Base-by-base conservation (phyloP, 441 rosid species). In the Erodium moschatum region DNA sequence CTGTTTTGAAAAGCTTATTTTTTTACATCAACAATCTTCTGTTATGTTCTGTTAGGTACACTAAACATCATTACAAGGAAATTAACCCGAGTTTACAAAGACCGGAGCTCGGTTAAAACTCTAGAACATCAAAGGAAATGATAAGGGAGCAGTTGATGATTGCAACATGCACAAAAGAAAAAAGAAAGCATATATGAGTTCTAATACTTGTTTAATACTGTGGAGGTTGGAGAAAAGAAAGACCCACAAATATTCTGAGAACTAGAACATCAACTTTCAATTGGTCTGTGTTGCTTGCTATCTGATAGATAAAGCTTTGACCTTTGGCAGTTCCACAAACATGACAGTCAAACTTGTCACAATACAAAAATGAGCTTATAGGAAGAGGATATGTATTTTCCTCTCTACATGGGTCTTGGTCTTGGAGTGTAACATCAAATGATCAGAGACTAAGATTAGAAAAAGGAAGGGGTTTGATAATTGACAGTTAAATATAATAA, bases 341-440 rank as follows among this genome's bases (percentile, higher is more conserved):
- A 4, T 40, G 12, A 40, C 44, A 40, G 44, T 40, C 44, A 40
- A 40, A 40, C 44, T 40, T 40, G 44, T 40, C 12, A 40, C 10
- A 7, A 35, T 5, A 35, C 40, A 35, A 35, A 35, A 35, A 58
- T 56, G 12, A 19, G 27, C 63, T 56, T 58, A 58, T 58, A 20
- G 64, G 64, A 58, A n/a, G 64, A 58, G 64, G n/a, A n/a, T n/a
- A 58, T 58, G 64, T 58, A 58, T 58, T 7, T 58, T 58, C 64
- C 64, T 58, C 29, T 58, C 52, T 42, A 1, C 61, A 54, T 5
- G 61, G 11, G 8, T 3, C 35, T 50, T 27, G 64, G 72, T 68
- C 69, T 73, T 54, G 19, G 15, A 38, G 65, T 21, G 68, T 70
- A 64, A 65, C 74, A 73, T 70, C 77, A 70, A 0, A 29, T 60